These are phyloP conservation scores for Debaryomycetaceae sp. DNA, from an alignment of 1,139 yeast genomes.

Conservation along the genomic window DNA sequence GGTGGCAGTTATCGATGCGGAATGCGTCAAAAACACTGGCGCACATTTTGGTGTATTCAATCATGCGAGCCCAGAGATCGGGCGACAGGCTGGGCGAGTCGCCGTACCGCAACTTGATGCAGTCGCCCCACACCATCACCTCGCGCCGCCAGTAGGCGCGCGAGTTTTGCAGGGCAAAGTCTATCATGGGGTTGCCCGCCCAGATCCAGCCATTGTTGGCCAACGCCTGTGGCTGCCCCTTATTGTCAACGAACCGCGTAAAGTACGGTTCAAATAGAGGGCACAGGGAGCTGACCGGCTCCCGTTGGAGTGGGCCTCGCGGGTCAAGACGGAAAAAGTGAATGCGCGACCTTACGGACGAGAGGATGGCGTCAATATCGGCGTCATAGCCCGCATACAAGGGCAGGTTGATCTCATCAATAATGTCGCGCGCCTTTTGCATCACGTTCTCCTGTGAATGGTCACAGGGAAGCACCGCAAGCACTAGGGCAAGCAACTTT, in stretches of 20 bases:
- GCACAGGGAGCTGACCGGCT: conserved; percentile 38
- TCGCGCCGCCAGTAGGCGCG: conserved; percentile 83
- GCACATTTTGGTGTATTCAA: conserved; percentile 57
- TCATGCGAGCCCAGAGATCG: conserved; percentile 81
- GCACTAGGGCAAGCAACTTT: conserved; percentile 35
- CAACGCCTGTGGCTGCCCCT: conserved; percentile 56
- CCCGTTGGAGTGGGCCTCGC: conserved; percentile 73
- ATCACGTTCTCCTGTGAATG: conserved; percentile 22
- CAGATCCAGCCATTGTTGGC: conserved; percentile 99
- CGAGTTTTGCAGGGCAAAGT: conserved; percentile 75
- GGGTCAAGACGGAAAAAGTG: conserved; percentile 65
- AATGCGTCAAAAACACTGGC: conserved; percentile 82
- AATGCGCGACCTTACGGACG: conserved; percentile 65
- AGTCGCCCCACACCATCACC: conserved; percentile 96
- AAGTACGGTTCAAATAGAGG: conserved; percentile 85
- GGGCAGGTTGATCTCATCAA: conserved; percentile 70
- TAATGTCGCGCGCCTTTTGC: conserved; percentile 37
- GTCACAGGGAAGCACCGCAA: conserved; percentile 9
- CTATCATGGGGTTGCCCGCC: conserved; percentile 91
- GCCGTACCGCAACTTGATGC: conserved; percentile 89
- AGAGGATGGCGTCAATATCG: conserved; percentile 53
- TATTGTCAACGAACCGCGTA: conserved; percentile 47
- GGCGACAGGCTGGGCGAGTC: conserved; percentile 71
- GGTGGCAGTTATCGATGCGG: conserved; percentile 90
- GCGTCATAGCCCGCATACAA: conserved; percentile 68